Percentiles rank a stretch among this genome's conserved stretches.
Evolutionary conservation across 2,329 filamentous ascomycete species (phyloP).

Genomic region (Beauveria caledonica): DNA sequence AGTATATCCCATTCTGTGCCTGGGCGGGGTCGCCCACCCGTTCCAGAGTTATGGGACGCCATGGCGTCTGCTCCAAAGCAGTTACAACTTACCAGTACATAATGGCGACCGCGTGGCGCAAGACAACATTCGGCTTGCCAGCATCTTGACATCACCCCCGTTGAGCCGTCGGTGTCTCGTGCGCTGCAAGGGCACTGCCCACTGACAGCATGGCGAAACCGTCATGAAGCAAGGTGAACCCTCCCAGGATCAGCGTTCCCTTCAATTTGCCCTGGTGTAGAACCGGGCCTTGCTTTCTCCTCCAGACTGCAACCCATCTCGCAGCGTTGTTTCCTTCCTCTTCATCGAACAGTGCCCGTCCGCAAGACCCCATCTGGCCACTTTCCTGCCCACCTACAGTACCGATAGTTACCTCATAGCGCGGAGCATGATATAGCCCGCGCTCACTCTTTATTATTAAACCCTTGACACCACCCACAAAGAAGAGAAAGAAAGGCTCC

Average conservation of each 20-base stretch:
- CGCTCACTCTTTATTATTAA: too few relatives aligned
- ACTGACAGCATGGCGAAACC: not conserved
- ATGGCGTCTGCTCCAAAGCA: not conserved
- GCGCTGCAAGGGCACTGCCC: not conserved
- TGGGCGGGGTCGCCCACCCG: not conserved
- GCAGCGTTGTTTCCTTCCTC: not conserved
- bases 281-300: not conserved
- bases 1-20: not conserved
- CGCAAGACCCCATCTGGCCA: not conserved
- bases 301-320: not conserved
- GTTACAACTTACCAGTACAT: too few relatives aligned
- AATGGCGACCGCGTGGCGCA: too few relatives aligned
- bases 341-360: not conserved
- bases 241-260: not conserved
- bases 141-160: too few relatives aligned
- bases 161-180: not conserved
- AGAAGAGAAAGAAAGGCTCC: not conserved
- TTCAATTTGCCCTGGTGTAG: not conserved
- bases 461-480: too few relatives aligned
- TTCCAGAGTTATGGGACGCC: slow-evolving; percentile 9
- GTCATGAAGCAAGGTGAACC: not conserved
- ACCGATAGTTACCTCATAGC: not conserved
- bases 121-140: too few relatives aligned
- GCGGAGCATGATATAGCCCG: too few relatives aligned
- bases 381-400: not conserved